Evolutionary conservation across 257 asterid genomes (phyloP).

Genomic region (Ilex aquifolium): DNA sequence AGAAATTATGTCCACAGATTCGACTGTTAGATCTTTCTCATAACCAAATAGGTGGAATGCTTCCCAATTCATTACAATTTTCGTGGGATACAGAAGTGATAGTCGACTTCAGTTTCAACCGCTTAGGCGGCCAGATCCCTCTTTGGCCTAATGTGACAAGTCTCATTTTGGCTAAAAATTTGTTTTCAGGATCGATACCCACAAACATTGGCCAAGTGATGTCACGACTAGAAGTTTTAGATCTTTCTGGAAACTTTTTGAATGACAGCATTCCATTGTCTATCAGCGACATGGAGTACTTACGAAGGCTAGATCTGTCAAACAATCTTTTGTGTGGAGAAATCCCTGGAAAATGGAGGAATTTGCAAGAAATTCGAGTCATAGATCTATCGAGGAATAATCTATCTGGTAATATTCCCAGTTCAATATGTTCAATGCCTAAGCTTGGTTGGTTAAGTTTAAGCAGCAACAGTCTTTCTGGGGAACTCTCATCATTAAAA

Average conservation of each 20-base stretch:
- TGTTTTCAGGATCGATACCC: constrained; percentile 12
- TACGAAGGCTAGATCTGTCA: constrained; percentile 4
- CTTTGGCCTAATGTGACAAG: constrained; percentile 2
- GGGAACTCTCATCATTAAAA: constrained; percentile 18
- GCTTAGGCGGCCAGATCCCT: neutral
- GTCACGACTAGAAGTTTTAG: neutral
- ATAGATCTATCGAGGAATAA: constrained; percentile 18
- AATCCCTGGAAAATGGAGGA: constrained; percentile 15
- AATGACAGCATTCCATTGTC: constrained; percentile 9
- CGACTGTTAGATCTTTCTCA: neutral
- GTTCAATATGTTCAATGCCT: constrained; percentile 2
- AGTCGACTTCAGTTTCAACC: too few relatives aligned
- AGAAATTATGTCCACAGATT: constrained; percentile 13
- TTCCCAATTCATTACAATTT: constrained; percentile 1
- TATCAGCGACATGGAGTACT: neutral
- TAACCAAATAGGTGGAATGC: neutral
- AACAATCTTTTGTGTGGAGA: constrained; percentile 13
- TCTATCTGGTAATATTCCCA: constrained; percentile 15
- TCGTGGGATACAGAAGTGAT: too few relatives aligned
- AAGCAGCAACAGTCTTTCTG: constrained; percentile 15
- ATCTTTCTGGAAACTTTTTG: constrained; percentile 12
- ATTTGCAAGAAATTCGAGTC: constrained; percentile 6
- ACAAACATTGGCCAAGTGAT: neutral
- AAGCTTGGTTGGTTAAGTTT: constrained; percentile 8
- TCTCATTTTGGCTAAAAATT: constrained; percentile 6